These are phyloP conservation scores for Phialophora chinensis DNA, from an alignment of 2,329 filamentous ascomycete species.

Conservation along the genomic window DNA sequence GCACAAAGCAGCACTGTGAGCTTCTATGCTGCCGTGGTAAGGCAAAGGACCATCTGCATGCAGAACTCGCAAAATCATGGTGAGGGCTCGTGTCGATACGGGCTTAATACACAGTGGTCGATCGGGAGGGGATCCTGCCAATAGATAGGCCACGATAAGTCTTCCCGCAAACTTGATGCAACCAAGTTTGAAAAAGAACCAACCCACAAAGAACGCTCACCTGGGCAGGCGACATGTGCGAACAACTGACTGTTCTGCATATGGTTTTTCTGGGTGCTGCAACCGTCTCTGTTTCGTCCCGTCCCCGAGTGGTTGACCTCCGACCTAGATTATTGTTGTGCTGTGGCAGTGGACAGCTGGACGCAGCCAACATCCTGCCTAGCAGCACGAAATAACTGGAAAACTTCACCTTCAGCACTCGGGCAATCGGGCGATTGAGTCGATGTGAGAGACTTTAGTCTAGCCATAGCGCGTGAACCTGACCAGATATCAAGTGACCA, in stretches of 20 bases:
- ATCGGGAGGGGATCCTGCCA: neutral
- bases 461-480: neutral
- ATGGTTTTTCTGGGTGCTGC: neutral
- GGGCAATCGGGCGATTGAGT: neutral
- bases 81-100: neutral
- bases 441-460: neutral
- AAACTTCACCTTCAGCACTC: neutral
- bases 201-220: neutral
- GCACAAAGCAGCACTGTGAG: neutral
- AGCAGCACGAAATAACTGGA: neutral
- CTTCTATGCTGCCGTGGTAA: neutral
- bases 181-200: neutral
- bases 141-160: neutral
- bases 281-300: neutral
- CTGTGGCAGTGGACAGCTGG: neutral
- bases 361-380: neutral
- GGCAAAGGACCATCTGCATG: too few relatives aligned
- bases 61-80: neutral
- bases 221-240: neutral
- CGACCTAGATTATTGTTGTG: neutral
- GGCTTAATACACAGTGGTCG: neutral
- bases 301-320: neutral
- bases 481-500: neutral
- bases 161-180: neutral
- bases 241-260: neutral